Base-by-base conservation (phyloP, 371 early-diverging fungal genomes). In the Rhizopus arrhizus region DNA sequence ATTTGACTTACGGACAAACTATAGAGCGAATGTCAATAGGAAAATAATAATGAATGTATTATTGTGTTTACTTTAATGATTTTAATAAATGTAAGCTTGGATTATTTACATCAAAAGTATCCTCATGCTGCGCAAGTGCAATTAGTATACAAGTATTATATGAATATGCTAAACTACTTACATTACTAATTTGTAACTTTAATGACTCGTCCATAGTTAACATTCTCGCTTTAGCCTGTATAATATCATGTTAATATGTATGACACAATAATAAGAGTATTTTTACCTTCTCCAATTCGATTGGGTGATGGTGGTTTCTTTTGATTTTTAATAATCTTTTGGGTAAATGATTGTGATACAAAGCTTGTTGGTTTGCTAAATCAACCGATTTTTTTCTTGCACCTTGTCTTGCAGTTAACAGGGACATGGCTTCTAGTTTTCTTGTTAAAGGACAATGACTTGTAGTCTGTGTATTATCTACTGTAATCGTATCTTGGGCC, bases 361-460 rank as follows among this genome's bases (percentile, higher is more conserved):
- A 48, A 9, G 48, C 48, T 34, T 56, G 63, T 31, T 63, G 53
- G 48, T 68, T 68, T 32, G 68, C 68, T 32, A 63, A 52, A 36
- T 68, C 68, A 22, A 68, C 64, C 3, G 68, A 68, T 43, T 60
- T 55, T 38, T 68, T 68, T 47, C 68, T 43, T 22, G 68, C 63
- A 10, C 64, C 64, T 38, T 68, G 68, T 36, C 52, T 59, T 16
- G 68, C 56, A 48, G 68, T 68, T 5, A 63, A 28, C 10, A 68
- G 56, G 4, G 64, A 56, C 64, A 68, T 59, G 9, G 43, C 45
- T 48, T 68, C 64, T 33, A 68, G 22, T 43, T 59, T 63, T 15
- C 43, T 59, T 1, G 64, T 65, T 28, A 65, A 47, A 32, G 66
- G 66, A 53, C 66, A 65, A 11, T 65, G 54, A 29, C 50, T 15